Conservation (phyloP, 2,329 filamentous ascomycete genomes). For the Alternaria gaisen region DNA sequence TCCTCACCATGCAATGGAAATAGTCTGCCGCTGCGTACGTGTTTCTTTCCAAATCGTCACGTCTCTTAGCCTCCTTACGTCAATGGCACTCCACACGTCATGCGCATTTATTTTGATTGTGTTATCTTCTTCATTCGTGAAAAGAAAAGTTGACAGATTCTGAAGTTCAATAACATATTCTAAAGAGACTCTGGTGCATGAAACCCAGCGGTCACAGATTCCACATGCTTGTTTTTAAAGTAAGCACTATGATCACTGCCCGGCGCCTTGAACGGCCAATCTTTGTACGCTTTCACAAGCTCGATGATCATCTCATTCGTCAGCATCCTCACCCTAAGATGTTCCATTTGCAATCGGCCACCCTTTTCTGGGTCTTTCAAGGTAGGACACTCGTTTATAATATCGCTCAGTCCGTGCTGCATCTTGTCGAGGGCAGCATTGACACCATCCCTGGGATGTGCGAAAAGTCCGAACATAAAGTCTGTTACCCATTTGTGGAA, state of each 20-base stretch:
- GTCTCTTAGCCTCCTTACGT: background rate
- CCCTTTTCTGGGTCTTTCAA: constrained; percentile 44
- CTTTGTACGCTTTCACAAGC: constrained; percentile 40
- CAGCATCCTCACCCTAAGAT: constrained; percentile 42
- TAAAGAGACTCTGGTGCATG: background rate
- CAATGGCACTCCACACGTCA: background rate
- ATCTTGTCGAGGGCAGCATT: constrained; percentile 37
- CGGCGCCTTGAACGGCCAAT: constrained; percentile 47
- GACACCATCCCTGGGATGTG: constrained; percentile 13
- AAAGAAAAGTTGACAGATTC: background rate
- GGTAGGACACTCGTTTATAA: constrained; percentile 38
- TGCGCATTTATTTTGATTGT: background rate
- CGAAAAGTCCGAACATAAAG: constrained; percentile 34
- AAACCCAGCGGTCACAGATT: background rate
- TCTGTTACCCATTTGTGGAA: constrained; percentile 41
- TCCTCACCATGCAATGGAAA: background rate
- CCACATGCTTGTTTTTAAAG: constrained; percentile 26
- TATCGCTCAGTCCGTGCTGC: constrained; percentile 39
- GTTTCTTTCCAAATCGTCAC: background rate
- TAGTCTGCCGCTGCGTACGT: background rate
- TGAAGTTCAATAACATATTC: background rate
- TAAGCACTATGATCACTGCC: constrained; percentile 35
- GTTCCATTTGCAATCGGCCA: constrained; percentile 42
- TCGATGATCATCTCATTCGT: constrained; percentile 46
- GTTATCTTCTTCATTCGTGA: background rate